Conservation (phyloP, 768 basidiomycete species). For the Tephrocybe sp. region DNA sequence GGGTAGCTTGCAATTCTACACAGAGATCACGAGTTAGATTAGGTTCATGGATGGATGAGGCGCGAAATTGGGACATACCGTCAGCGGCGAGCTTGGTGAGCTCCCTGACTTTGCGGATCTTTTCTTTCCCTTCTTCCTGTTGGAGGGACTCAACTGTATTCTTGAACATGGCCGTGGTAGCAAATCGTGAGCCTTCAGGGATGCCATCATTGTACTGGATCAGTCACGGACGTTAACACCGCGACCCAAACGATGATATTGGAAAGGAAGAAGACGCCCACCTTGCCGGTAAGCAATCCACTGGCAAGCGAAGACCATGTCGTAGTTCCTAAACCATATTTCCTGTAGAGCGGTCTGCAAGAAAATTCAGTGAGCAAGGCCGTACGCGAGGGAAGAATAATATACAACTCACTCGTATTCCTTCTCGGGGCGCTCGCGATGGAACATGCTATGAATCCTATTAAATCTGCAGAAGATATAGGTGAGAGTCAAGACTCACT, state of each 20-base stretch:
- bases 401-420: constrained; percentile 56
- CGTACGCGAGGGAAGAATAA: not conserved
- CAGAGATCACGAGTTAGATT: not conserved
- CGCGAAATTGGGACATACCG: constrained; percentile 23
- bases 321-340: constrained; percentile 67
- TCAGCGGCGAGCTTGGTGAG: constrained; percentile 66
- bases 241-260: not conserved
- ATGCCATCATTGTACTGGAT: constrained; percentile 69
- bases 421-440: constrained; percentile 77
- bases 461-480: not conserved
- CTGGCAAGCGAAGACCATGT: constrained; percentile 73
- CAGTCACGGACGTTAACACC: not conserved
- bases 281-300: constrained; percentile 79
- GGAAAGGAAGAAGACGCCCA: constrained; percentile 16
- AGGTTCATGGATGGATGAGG: too few relatives aligned
- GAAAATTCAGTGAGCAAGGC: not conserved
- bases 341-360: constrained; percentile 56
- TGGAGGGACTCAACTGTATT: constrained; percentile 52
- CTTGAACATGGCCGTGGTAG: constrained; percentile 50
- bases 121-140: constrained; percentile 56
- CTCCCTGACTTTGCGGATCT: constrained; percentile 68
- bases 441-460: constrained; percentile 55
- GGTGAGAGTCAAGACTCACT: constrained; percentile 34
- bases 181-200: constrained; percentile 70
- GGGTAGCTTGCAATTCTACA: constrained; percentile 41